Percentiles rank a stretch among this genome's conserved stretches.
Conservation (phyloP, 371 early-diverging fungal genomes). For the Circinella minor region DNA sequence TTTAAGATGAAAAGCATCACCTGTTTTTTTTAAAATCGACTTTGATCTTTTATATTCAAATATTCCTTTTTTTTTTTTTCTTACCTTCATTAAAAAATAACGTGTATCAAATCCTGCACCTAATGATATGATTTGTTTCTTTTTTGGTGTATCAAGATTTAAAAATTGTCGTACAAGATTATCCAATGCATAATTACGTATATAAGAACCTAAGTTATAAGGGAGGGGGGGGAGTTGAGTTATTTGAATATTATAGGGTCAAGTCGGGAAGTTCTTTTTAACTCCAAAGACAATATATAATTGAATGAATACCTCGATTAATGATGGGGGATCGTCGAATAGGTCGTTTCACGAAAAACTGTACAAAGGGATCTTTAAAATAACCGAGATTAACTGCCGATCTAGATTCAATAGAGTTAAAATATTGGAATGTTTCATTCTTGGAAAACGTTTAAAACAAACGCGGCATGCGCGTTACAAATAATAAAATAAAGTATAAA, state of each 20-base stretch:
- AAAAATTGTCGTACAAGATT: constrained; percentile 67
- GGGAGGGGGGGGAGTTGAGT: background rate
- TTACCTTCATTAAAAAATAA: constrained; percentile 69
- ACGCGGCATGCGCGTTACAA: background rate
- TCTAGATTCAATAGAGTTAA: constrained; percentile 37
- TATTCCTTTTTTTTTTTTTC: too few species aligned
- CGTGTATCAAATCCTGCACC: constrained; percentile 95
- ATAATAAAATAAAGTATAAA: background rate
- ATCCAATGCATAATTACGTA: constrained; percentile 76
- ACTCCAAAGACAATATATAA: background rate
- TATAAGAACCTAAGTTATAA: constrained; percentile 61
- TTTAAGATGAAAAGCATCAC: too few species aligned
- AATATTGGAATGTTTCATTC: too few species aligned
- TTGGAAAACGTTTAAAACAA: too few species aligned
- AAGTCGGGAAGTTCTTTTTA: background rate
- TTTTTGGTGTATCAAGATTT: constrained; percentile 24
- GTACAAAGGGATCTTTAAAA: constrained; percentile 79
- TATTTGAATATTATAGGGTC: constrained; percentile 13
- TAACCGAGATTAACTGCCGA: constrained; percentile 86
- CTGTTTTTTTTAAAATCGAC: too few species aligned
- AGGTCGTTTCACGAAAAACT: constrained; percentile 72
- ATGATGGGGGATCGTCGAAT: constrained; percentile 87
- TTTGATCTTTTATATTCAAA: too few species aligned
- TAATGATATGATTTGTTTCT: constrained; percentile 67
- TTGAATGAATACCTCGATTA: constrained; percentile 72